Evolutionary conservation across 768 basidiomycete species (phyloP).

Genomic region (Nevesoporus exiguus): DNA sequence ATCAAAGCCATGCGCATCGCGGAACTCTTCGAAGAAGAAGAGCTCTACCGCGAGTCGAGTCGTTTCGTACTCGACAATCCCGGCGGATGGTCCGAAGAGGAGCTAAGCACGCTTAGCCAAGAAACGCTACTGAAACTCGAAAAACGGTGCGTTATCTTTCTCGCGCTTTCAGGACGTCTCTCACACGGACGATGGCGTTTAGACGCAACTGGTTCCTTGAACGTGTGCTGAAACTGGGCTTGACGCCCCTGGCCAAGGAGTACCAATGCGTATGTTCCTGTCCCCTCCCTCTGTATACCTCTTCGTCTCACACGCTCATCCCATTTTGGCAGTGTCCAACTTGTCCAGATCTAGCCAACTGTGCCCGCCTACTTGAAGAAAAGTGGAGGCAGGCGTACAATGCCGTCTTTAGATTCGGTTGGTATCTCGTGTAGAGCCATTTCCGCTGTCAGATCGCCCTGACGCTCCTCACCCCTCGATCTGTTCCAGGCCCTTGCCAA

Average conservation of each 20-base stretch:
- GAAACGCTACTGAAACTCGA: conserved; percentile 88
- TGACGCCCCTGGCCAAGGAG: conserved; percentile 86
- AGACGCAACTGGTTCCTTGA: conserved; percentile 94
- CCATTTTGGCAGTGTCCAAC: conserved; percentile 57
- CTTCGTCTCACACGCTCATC: background rate
- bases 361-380: conserved; percentile 84
- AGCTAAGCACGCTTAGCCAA: conserved; percentile 75
- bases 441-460: background rate
- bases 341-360: conserved; percentile 76
- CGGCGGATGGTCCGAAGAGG: conserved; percentile 78
- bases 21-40: conserved; percentile 86
- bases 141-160: conserved; percentile 51
- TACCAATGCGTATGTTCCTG: conserved; percentile 79
- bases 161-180: too few relatives aligned
- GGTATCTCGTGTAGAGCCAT: background rate
- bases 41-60: conserved; percentile 85
- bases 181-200: background rate
- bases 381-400: conserved; percentile 91
- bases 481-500: conserved; percentile 65
- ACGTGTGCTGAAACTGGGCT: conserved; percentile 85
- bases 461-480: background rate
- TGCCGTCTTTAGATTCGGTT: conserved; percentile 83
- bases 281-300: background rate
- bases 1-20: conserved; percentile 93
- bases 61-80: conserved; percentile 92